A percentile compares a stretch with the other conserved stretches of the same genome.
phyloP scores from a whole-genome alignment of 2,329 filamentous ascomycete genomes.

The Cordyceps cicadae region DNA sequence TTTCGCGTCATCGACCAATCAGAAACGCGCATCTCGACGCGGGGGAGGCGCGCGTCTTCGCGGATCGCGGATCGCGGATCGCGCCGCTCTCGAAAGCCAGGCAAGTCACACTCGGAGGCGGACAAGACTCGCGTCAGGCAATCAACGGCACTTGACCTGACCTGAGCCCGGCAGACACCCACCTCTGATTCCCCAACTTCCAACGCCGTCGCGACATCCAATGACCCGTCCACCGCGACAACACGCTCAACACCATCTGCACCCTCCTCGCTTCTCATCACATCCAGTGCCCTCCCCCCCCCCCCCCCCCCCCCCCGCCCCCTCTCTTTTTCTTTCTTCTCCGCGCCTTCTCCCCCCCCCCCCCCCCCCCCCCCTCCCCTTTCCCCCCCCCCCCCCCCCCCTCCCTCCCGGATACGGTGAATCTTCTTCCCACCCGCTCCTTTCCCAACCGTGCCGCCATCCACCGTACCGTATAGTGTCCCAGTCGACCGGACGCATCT shows the following conservation, averaged over 20 bases:
- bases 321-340: no score
- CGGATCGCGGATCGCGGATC: conserved; percentile 6
- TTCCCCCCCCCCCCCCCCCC: no score
- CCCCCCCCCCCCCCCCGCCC: no score
- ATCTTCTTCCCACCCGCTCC: background rate
- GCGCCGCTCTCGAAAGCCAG: background rate
- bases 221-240: background rate
- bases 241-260: background rate
- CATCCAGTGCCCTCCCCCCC: background rate
- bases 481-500: background rate
- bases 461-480: background rate
- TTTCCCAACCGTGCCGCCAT: background rate
- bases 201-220: background rate
- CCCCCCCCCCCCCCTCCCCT: no score
- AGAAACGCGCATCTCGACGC: conserved; percentile 3
- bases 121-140: no score
- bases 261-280: background rate
- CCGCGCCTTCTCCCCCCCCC: no score
- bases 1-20: conserved; percentile 4
- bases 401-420: no score
- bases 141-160: background rate
- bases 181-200: background rate
- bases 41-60: background rate
- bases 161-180: background rate
- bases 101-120: no score